These are phyloP conservation scores for Vairimorpha necatrix DNA, from an alignment of 371 early-diverging fungal genomes.

Conservation along the genomic window DNA sequence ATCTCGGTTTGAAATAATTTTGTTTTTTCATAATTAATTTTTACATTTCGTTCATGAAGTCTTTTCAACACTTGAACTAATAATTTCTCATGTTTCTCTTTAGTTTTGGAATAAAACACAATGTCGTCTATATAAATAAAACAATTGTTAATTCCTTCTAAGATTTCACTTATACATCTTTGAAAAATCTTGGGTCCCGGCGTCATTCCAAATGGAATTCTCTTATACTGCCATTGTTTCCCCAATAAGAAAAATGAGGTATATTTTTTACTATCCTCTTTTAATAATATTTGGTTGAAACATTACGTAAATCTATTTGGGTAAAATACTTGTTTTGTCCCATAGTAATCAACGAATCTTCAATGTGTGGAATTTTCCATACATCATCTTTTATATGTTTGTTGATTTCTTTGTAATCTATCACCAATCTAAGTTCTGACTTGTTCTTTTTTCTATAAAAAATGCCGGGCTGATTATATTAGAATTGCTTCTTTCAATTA, in stretches of 20 bases:
- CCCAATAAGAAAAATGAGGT: not conserved
- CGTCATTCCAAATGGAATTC: constrained; percentile 28
- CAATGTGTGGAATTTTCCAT: not conserved
- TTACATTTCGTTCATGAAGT: constrained; percentile 55
- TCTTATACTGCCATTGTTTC: constrained; percentile 1
- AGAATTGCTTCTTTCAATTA: constrained; percentile 11
- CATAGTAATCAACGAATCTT: constrained; percentile 28
- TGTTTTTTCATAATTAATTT: constrained; percentile 65
- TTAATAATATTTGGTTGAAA: not conserved
- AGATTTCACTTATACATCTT: not conserved
- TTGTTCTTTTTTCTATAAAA: constrained; percentile 24
- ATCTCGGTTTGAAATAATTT: constrained; percentile 48
- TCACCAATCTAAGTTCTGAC: constrained; percentile 18
- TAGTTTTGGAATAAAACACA: constrained; percentile 59
- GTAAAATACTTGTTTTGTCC: constrained; percentile 37
- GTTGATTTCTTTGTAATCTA: constrained; percentile 32
- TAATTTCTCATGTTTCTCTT: constrained; percentile 62
- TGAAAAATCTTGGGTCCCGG: constrained; percentile 13
- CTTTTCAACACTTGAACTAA: constrained; percentile 57
- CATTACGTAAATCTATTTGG: constrained; percentile 4
- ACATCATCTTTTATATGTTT: not conserved
- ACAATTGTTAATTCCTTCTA: constrained; percentile 5
- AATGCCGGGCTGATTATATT: constrained; percentile 19
- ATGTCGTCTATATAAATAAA: constrained; percentile 66
- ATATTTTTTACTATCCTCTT: not conserved